Conservation (phyloP, 2,329 filamentous ascomycete species). For the Trichothecium roseum region DNA sequence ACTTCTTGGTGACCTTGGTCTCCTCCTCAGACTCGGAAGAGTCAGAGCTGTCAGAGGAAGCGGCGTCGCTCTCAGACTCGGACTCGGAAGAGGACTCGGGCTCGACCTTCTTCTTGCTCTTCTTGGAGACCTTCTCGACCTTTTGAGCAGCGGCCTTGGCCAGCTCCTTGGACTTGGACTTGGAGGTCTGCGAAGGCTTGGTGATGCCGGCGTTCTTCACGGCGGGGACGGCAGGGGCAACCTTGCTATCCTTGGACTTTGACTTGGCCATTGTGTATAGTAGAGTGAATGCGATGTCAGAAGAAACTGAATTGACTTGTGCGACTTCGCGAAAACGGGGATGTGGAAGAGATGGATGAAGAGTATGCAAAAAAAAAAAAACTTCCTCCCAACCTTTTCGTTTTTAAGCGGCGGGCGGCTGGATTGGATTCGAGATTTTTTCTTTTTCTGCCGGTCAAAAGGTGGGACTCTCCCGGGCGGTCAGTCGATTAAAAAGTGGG, state of each 20-base stretch:
- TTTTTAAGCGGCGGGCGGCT: slow-evolving; percentile 10
- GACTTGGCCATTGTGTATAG: slow-evolving; percentile 51
- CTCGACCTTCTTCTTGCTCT: slow-evolving; percentile 34
- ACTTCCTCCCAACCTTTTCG: background rate
- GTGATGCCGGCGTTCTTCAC: slow-evolving; percentile 58
- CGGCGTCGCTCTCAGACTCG: slow-evolving; percentile 9
- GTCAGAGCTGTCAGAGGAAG: slow-evolving; percentile 13
- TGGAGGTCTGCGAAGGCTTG: slow-evolving; percentile 56
- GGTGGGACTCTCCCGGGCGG: slow-evolving; percentile 24
- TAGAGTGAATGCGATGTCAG: slow-evolving; percentile 5
- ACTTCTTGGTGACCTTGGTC: slow-evolving; percentile 22
- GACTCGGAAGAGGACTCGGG: slow-evolving; percentile 27
- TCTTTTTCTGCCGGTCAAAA: slow-evolving; percentile 21
- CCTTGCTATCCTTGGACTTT: slow-evolving; percentile 46
- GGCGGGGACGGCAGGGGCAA: slow-evolving; percentile 32
- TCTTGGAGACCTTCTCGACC: slow-evolving; percentile 37
- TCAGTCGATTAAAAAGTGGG: slow-evolving; percentile 12
- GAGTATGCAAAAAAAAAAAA: slow-evolving; percentile 3
- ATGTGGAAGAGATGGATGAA: slow-evolving; percentile 4
- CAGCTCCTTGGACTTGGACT: slow-evolving; percentile 56
- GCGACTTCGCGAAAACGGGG: slow-evolving; percentile 9
- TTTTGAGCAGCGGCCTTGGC: slow-evolving; percentile 51
- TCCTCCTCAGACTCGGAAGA: slow-evolving; percentile 24
- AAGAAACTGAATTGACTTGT: slow-evolving; percentile 3
- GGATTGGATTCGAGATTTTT: slow-evolving; percentile 7